Base-by-base conservation (phyloP, 805 yeast species). In the Ogataea zsoltii region DNA sequence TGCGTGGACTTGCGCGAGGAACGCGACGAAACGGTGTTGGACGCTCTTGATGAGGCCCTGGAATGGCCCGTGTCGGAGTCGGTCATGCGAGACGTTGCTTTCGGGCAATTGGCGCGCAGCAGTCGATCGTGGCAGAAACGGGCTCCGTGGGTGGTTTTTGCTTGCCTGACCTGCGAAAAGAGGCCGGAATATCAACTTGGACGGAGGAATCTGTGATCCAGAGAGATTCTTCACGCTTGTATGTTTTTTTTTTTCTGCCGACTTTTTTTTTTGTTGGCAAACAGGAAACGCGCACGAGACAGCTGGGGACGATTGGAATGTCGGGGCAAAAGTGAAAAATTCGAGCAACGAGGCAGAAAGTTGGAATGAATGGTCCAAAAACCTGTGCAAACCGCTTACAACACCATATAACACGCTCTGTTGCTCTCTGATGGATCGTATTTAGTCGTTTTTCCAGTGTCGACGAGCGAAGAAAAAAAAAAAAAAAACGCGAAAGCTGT, bases 1-100 rank as follows among this genome's bases (percentile, higher is more conserved):
- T 55, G 61, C 2, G 65, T 56, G n/a, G 67, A 61, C 46, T 61
- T 62, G 38, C 61, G 54, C 12, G 58, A 46, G 13, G 28, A 33
- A 30, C 21, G 41, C 21, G 32, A 36, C 33, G 33, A 31, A 15
- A 16, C 33, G 4, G 14, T 16, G 40, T 28, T 37, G 21, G 40
- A 37, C 15, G 40, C 23, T 21, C 40, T 6, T 7, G 40, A 37
- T 23, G 40, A 37, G 32, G 31, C 40, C 25, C 40, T 37, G 15
- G 40, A 37, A 28, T 30, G 34, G 29, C 12, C 29, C 34, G 34
- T 30, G 42, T 13, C 19, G 33, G 35, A 30, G 30, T 38, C 35
- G 19, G 34, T 31, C 42, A 38, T 38, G 23, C 15, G 36, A 12
- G 13, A 32, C 11, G 34, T 16, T n/a, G 18, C 19, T 7, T 28